Evolutionary conservation across 2,329 filamentous ascomycete genomes (phyloP).

Genomic region (Graphilbum sp.): DNA sequence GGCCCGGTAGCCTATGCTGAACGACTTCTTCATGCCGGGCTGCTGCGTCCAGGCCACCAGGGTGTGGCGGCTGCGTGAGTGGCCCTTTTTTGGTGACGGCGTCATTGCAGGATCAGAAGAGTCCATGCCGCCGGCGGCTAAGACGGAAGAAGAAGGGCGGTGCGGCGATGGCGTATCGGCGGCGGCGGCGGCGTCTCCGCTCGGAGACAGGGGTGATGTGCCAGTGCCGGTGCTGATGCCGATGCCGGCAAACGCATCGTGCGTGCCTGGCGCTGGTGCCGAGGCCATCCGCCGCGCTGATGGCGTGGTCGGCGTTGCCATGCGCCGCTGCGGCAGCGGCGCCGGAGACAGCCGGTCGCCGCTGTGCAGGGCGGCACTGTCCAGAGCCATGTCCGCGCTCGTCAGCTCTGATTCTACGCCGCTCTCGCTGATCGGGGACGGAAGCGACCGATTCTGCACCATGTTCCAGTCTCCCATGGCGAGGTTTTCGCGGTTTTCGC

Average conservation of each 20-base stretch:
- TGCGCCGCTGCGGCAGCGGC: not conserved
- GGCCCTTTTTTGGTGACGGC: conserved; percentile 33
- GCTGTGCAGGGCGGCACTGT: conserved; percentile 12
- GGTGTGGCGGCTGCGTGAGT: conserved; percentile 42
- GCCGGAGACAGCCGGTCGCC: not conserved
- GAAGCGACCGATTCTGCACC: conserved; percentile 35
- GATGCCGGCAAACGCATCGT: too few species aligned
- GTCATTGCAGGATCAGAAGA: conserved; percentile 14
- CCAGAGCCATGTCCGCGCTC: conserved; percentile 24
- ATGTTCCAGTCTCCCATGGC: conserved; percentile 30
- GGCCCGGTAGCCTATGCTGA: conserved; percentile 63
- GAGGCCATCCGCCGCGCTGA: conserved; percentile 1
- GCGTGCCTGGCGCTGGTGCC: not conserved
- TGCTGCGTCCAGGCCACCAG: conserved; percentile 44
- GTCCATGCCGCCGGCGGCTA: conserved; percentile 8
- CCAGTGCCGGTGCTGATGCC: too few species aligned
- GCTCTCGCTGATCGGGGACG: conserved; percentile 42
- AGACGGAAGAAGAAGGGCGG: not conserved
- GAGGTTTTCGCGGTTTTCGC: too few species aligned
- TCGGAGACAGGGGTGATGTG: too few species aligned
- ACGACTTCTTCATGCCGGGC: conserved; percentile 50
- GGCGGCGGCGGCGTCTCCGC: too few species aligned
- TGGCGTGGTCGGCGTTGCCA: not conserved
- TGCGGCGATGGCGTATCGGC: conserved; percentile 3
- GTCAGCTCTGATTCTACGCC: conserved; percentile 21